Percentiles rank a stretch among this genome's conserved stretches.
Conservation (phyloP, 495 filamentous ascomycete genomes). For the Neurospora terricola region DNA sequence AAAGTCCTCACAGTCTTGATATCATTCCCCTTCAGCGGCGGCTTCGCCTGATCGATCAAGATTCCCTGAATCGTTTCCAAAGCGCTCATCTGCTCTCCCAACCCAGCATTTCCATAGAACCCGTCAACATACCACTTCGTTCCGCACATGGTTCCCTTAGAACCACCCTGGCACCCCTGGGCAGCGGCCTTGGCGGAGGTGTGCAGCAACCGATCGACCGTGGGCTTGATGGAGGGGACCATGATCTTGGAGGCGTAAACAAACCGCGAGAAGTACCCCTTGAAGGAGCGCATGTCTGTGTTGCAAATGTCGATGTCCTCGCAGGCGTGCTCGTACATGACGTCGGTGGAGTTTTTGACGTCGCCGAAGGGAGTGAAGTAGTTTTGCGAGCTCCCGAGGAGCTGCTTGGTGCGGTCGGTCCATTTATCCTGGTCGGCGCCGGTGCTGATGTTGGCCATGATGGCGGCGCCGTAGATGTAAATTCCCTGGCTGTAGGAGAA, state of each 20-base stretch:
- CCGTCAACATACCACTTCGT: constrained; percentile 53
- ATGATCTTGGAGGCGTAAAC: constrained; percentile 54
- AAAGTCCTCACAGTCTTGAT: constrained; percentile 30
- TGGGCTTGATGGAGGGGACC: constrained; percentile 42
- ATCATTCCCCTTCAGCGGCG: constrained; percentile 30
- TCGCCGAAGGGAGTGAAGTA: constrained; percentile 37
- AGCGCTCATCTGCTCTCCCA: constrained; percentile 66
- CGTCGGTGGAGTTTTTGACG: constrained; percentile 35
- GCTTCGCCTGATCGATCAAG: constrained; percentile 26
- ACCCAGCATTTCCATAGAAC: constrained; percentile 50
- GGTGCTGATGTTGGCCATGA: constrained; percentile 54
- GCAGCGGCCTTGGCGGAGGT: constrained; percentile 56
- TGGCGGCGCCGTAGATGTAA: constrained; percentile 54
- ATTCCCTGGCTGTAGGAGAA: constrained; percentile 61
- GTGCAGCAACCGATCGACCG: constrained; percentile 42
- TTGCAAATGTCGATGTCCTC: constrained; percentile 55
- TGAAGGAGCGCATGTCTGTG: constrained; percentile 68
- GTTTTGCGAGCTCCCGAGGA: constrained; percentile 33
- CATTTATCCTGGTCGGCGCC: constrained; percentile 29
- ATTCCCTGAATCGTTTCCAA: constrained; percentile 57
- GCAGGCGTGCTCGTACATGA: constrained; percentile 66
- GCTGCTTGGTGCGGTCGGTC: constrained; percentile 36
- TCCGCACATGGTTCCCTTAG: constrained; percentile 52
- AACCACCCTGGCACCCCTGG: constrained; percentile 50
- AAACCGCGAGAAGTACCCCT: constrained; percentile 70